These are phyloP conservation scores for Castanea mollissima DNA, from an alignment of 306 rosid species.

Conservation along the genomic window DNA sequence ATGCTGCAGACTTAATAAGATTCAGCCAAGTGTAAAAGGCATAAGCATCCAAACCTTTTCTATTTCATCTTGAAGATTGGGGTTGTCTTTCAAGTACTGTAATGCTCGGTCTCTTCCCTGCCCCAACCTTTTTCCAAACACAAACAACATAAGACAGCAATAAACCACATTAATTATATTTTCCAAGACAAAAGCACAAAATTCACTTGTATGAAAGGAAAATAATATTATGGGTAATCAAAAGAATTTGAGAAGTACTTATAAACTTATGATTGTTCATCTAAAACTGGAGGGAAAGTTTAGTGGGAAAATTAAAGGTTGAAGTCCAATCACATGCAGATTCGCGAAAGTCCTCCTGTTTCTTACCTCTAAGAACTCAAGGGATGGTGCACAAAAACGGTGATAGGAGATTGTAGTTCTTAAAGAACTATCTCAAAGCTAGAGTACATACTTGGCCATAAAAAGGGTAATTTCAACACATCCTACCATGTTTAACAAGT, in stretches of 20 bases:
- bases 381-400: not conserved
- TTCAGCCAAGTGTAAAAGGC: constrained; percentile 5
- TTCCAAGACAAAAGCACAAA: constrained; percentile 1
- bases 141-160: constrained; percentile 15
- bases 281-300: not conserved
- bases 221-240: not conserved
- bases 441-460: no score
- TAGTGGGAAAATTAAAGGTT: not conserved
- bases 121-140: constrained; percentile 64
- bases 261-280: not conserved
- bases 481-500: no score
- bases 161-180: constrained; percentile 10
- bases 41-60: constrained; percentile 66
- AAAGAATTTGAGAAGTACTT: no score
- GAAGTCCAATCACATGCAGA: constrained; percentile 2
- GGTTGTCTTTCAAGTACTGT: constrained; percentile 79
- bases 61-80: constrained; percentile 69
- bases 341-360: not conserved
- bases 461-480: no score
- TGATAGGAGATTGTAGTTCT: no score
- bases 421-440: no score
- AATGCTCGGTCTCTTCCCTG: constrained; percentile 95
- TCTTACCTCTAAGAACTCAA: not conserved
- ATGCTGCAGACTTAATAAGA: not conserved
- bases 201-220: not conserved